Percentiles rank a stretch among this genome's conserved stretches.
Evolutionary conservation across 2,329 filamentous ascomycete species (phyloP).

Genomic region (Coniochaeta pulveracea): DNA sequence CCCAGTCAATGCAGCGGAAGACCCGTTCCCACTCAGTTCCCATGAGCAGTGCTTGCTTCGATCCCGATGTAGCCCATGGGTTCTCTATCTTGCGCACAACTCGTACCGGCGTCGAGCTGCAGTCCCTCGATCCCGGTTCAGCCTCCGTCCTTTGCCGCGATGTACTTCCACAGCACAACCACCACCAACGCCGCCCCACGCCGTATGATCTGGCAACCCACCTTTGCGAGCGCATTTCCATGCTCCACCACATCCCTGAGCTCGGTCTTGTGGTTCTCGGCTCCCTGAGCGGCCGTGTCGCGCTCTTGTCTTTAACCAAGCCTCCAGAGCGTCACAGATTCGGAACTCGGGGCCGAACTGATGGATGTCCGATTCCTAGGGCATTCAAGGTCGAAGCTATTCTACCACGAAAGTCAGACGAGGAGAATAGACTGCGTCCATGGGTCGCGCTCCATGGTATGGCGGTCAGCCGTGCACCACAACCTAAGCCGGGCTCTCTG

Average conservation of each 20-base stretch:
- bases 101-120: slow-evolving; percentile 35
- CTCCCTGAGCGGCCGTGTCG: slow-evolving; percentile 54
- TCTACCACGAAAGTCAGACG: slow-evolving; percentile 34
- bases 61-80: slow-evolving; percentile 9
- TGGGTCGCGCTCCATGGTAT: slow-evolving; percentile 52
- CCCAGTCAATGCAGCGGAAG: slow-evolving; percentile 2
- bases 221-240: slow-evolving; percentile 43
- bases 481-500: slow-evolving; percentile 17
- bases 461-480: slow-evolving; percentile 53
- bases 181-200: slow-evolving; percentile 8
- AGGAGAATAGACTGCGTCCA: slow-evolving; percentile 29
- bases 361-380: slow-evolving; percentile 18
- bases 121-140: slow-evolving; percentile 18
- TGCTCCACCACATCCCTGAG: slow-evolving; percentile 54
- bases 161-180: slow-evolving; percentile 18
- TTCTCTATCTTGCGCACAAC: slow-evolving; percentile 33
- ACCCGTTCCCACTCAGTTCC: slow-evolving; percentile 2
- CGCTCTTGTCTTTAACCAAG: slow-evolving; percentile 48
- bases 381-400: slow-evolving; percentile 43
- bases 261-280: slow-evolving; percentile 58
- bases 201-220: slow-evolving; percentile 19
- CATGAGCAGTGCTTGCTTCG: slow-evolving; percentile 5
- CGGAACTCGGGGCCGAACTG: not conserved
- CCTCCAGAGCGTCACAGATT: slow-evolving; percentile 13
- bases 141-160: slow-evolving; percentile 17